Percentiles rank a stretch among this genome's conserved stretches.
Conservation (phyloP, 2,329 filamentous ascomycete species). For the Albophoma yamanashiensis region DNA sequence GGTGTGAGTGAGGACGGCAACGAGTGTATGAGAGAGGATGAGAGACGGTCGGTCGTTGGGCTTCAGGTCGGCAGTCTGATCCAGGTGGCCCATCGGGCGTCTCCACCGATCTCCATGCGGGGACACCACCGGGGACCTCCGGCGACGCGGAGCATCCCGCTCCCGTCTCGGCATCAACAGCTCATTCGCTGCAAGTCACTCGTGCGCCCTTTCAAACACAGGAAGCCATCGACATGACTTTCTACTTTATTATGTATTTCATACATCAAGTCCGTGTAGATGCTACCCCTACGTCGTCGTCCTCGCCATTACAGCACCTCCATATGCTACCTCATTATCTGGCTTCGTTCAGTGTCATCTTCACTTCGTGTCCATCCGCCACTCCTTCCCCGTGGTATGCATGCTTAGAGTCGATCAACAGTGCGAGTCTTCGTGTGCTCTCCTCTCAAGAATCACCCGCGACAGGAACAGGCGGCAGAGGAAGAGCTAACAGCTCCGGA, state of each 20-base stretch:
- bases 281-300: not conserved
- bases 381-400: not conserved
- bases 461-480: not conserved
- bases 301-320: not conserved
- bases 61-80: not conserved
- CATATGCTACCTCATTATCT: not conserved
- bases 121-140: not conserved
- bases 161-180: not conserved
- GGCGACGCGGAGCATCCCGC: not conserved
- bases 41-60: not conserved
- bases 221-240: not conserved
- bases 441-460: not conserved
- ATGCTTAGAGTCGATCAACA: not conserved
- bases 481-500: not conserved
- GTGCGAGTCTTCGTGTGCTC: not conserved
- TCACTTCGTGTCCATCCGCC: constrained; percentile 7
- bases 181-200: not conserved
- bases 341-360: not conserved
- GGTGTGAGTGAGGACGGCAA: not conserved
- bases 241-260: not conserved
- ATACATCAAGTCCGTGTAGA: not conserved
- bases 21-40: not conserved
- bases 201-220: not conserved
- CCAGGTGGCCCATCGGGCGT: not conserved
- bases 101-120: not conserved